Evolutionary conservation across 768 basidiomycete genomes (phyloP).

Genomic region (Leccinum incarnatum): DNA sequence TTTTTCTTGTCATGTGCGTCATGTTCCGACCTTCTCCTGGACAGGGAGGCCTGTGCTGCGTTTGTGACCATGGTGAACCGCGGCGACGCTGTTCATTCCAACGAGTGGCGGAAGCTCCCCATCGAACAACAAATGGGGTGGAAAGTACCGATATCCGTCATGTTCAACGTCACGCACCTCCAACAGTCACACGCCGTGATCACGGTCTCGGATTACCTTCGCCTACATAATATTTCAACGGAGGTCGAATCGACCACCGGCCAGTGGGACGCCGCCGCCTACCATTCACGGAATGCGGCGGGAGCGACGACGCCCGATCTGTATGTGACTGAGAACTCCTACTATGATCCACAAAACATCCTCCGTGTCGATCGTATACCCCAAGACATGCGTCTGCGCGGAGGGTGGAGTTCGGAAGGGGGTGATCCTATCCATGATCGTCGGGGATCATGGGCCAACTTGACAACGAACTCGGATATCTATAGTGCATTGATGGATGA

Average conservation of each 20-base stretch:
- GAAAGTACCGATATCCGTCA: slow-evolving; percentile 34
- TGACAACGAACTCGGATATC: slow-evolving; percentile 13
- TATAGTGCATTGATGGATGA: slow-evolving; percentile 18
- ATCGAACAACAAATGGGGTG: slow-evolving; percentile 37
- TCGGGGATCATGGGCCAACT: slow-evolving; percentile 21
- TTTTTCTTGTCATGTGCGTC: not conserved
- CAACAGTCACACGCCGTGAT: slow-evolving; percentile 36
- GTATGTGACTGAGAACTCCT: slow-evolving; percentile 35
- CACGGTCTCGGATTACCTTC: slow-evolving; percentile 41
- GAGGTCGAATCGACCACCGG: slow-evolving; percentile 37
- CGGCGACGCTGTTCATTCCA: slow-evolving; percentile 36
- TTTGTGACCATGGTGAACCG: slow-evolving; percentile 47
- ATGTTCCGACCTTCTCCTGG: not conserved
- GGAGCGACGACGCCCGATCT: slow-evolving; percentile 24
- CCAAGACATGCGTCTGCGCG: slow-evolving; percentile 31
- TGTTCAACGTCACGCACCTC: slow-evolving; percentile 44
- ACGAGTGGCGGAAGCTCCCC: slow-evolving; percentile 42
- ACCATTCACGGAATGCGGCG: slow-evolving; percentile 26
- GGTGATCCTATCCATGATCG: slow-evolving; percentile 13
- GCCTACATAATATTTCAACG: slow-evolving; percentile 36
- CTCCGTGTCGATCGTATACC: slow-evolving; percentile 39
- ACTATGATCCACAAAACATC: slow-evolving; percentile 36
- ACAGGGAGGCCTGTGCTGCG: slow-evolving; percentile 37
- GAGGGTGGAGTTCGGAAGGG: slow-evolving; percentile 25
- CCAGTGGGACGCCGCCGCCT: slow-evolving; percentile 35